Base-by-base conservation (phyloP, 192 early-diverging fungal genomes). In the Spinellus fusiger region DNA sequence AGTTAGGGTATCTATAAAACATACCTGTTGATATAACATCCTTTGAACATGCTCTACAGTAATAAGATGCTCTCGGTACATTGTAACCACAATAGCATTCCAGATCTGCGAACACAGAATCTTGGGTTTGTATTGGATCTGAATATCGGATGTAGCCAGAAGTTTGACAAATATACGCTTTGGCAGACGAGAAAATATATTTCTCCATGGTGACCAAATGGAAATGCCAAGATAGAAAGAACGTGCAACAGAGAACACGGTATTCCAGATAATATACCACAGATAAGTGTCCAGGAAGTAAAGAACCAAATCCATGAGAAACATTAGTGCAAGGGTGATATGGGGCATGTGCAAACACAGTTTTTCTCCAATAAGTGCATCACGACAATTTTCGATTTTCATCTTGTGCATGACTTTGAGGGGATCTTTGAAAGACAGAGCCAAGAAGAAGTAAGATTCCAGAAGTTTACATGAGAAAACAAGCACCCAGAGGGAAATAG, bases 211-310 rank as follows among this genome's bases (percentile, higher is more conserved):
- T 3, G 88, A 84, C 87, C 89, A 88, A 61, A 89, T 87, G 10
- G 89, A 91, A 23, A 91, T 77, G 20, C 88, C 91, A 5, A 89
- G 80, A 40, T 85, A 82, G 54, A 93, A 88, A 5, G 89, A 84
- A 46, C 82, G 80, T 27, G 78, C 80, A 25, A 91, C 87, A 3
- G 89, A 91, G 49, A 93, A 89, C 44, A 86, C 60, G 1, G 89
- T 88, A 66, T 87, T 89, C 88, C 89, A 91, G 38, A 91, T 88
- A 25, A 90, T 86, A 57, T 89, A 93, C 89, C 91, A 93, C 60
- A 93, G 77, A 61, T 93, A 93, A 0, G 91, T 93, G 56, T 91
- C 89, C 44, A 91, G 66, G 64, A 93, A 93, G 68, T 86, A 91
- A 13, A 93, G 81, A 10, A 85, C 75, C 49, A 90, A 62, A 52